Conservation (phyloP, 192 early-diverging fungal species). For the Gonapodya prolifera region DNA sequence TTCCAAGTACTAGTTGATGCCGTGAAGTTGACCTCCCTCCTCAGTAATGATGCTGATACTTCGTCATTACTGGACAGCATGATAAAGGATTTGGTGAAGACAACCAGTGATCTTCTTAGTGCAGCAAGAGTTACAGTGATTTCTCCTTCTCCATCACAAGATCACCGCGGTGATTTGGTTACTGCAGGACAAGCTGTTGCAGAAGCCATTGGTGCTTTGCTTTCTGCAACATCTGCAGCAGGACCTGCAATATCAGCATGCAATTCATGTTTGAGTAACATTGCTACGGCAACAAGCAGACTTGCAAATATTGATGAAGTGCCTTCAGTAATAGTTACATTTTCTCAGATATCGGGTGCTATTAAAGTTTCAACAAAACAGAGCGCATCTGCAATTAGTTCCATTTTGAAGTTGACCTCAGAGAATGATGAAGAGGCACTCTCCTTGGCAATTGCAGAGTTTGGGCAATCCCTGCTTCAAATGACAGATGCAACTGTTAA, state of each 20-base stretch:
- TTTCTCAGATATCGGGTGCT: neutral
- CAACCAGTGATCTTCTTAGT: neutral
- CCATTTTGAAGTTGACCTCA: neutral
- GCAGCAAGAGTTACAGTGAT: neutral
- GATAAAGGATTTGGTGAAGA: neutral
- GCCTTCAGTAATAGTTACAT: neutral
- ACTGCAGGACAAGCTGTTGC: neutral
- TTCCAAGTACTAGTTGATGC: neutral
- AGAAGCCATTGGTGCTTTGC: neutral
- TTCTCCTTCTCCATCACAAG: neutral
- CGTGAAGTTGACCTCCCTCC: neutral
- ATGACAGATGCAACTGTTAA: slow-evolving; percentile 26
- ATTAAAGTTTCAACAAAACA: neutral
- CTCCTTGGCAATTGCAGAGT: neutral
- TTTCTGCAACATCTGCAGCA: neutral
- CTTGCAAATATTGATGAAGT: neutral
- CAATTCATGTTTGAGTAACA: neutral
- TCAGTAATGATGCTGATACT: neutral
- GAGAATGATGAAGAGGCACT: neutral
- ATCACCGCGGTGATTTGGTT: neutral
- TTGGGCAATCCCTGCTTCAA: slow-evolving; percentile 15
- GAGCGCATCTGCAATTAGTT: neutral
- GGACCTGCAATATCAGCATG: neutral
- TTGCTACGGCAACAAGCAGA: neutral
- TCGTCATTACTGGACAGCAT: neutral